These are phyloP conservation scores for Amanita jacksonii DNA, from an alignment of 768 basidiomycete genomes.

Conservation along the genomic window DNA sequence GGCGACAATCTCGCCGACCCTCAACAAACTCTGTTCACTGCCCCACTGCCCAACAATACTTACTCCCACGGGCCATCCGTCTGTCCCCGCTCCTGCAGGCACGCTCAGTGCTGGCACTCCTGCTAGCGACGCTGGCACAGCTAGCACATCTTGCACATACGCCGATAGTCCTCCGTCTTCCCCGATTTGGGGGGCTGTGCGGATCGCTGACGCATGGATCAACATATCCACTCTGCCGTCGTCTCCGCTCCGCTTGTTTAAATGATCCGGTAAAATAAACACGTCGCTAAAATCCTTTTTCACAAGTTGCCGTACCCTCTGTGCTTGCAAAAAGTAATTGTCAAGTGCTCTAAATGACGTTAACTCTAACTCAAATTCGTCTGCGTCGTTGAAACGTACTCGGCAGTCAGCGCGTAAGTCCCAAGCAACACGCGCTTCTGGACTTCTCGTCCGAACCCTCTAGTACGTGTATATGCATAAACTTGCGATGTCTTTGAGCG, in stretches of 20 bases:
- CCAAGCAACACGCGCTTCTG: slow-evolving; percentile 82
- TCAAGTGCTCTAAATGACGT: slow-evolving; percentile 69
- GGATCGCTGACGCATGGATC: slow-evolving; percentile 80
- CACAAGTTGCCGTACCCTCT: slow-evolving; percentile 64
- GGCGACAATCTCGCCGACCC: slow-evolving; percentile 42
- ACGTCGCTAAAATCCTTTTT: slow-evolving; percentile 63
- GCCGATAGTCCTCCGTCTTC: slow-evolving; percentile 28
- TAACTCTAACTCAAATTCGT: background rate
- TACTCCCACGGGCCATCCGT: slow-evolving; percentile 77
- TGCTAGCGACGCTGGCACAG: slow-evolving; percentile 85
- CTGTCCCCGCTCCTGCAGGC: slow-evolving; percentile 39
- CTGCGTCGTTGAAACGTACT: slow-evolving; percentile 49
- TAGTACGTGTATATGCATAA: slow-evolving; percentile 59
- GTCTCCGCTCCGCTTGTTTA: slow-evolving; percentile 12
- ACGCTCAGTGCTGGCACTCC: slow-evolving; percentile 79
- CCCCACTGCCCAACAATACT: slow-evolving; percentile 90
- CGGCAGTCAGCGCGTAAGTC: slow-evolving; percentile 85
- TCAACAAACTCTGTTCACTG: slow-evolving; percentile 48
- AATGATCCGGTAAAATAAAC: slow-evolving; percentile 51
- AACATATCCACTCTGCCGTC: slow-evolving; percentile 60
- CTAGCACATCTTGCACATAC: slow-evolving; percentile 88
- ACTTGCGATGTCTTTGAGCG: slow-evolving; percentile 40
- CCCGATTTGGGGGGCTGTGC: slow-evolving; percentile 62
- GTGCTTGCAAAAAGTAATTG: slow-evolving; percentile 93
- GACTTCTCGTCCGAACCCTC: slow-evolving; percentile 78